phyloP scores from a whole-genome alignment of 2,329 filamentous ascomycete genomes.

The Aspergillus oerlinghausenensis region DNA sequence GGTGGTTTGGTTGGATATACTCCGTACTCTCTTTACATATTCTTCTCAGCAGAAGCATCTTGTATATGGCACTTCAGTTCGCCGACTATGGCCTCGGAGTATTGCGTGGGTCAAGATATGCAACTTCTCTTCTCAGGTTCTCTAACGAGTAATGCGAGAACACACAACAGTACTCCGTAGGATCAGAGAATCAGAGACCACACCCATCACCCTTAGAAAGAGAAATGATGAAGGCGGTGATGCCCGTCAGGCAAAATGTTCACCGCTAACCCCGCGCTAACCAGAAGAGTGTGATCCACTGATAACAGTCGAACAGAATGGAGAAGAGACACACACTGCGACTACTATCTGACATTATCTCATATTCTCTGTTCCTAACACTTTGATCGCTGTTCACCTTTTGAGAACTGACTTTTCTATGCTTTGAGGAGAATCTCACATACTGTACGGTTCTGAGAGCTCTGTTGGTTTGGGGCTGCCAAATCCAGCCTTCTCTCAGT shows the following conservation, averaged over 20 bases:
- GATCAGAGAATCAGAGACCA: neutral
- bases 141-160: neutral
- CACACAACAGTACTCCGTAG: too few relatives aligned
- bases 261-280: slow-evolving; percentile 28
- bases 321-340: slow-evolving; percentile 19
- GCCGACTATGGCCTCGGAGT: neutral
- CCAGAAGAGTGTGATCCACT: slow-evolving; percentile 16
- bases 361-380: neutral
- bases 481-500: slow-evolving; percentile 19
- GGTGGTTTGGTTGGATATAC: neutral
- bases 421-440: slow-evolving; percentile 12
- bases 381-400: neutral
- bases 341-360: slow-evolving; percentile 2
- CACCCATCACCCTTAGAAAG: neutral
- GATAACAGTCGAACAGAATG: slow-evolving; percentile 19
- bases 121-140: neutral
- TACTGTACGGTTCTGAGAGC: slow-evolving; percentile 21
- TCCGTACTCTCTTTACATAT: neutral
- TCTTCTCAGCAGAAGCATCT: neutral
- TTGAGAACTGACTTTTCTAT: slow-evolving; percentile 6
- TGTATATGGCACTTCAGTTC: slow-evolving; percentile 2
- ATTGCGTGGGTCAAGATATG: neutral
- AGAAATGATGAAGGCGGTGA: slow-evolving; percentile 15
- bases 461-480: slow-evolving; percentile 15
- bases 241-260: neutral